A percentile compares a stretch with the other conserved stretches of the same genome.
Evolutionary conservation across 164 flowering plant genomes (phyloP).

Genomic region (Brasenia schreberi): DNA sequence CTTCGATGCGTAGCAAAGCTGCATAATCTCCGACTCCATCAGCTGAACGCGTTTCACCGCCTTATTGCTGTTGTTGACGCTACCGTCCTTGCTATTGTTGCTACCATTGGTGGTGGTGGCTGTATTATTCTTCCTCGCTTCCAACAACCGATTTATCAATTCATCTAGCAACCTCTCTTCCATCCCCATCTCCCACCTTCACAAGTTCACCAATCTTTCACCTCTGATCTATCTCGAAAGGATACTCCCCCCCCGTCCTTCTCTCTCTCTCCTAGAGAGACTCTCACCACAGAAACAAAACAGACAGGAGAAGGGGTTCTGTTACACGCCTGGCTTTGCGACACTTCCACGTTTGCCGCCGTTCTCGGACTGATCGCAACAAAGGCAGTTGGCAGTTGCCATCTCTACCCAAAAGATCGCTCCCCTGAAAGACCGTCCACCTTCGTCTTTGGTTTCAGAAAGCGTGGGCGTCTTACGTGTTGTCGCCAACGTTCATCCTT

Average conservation of each 20-base stretch:
- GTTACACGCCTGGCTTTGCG: background rate
- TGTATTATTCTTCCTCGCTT: slow-evolving; percentile 27
- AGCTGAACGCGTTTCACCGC: slow-evolving; percentile 31
- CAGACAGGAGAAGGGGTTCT: background rate
- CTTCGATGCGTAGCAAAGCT: slow-evolving; percentile 42
- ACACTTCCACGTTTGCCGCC: background rate
- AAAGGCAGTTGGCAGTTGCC: background rate
- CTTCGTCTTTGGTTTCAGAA: no score
- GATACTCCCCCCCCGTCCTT: background rate
- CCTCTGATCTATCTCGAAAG: background rate
- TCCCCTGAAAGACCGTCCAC: background rate
- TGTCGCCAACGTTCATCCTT: no score
- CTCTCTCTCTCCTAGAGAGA: background rate
- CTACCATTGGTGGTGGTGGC: slow-evolving; percentile 1
- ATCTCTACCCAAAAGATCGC: background rate
- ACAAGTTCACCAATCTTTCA: background rate
- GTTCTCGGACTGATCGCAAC: background rate
- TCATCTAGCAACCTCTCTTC: slow-evolving; percentile 37
- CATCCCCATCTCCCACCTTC: slow-evolving; percentile 13
- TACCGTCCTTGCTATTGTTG: background rate
- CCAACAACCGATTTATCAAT: slow-evolving; percentile 33
- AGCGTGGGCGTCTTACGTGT: no score
- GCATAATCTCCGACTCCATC: slow-evolving; percentile 45
- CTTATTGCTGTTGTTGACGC: background rate
- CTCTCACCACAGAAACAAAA: no score